Percentiles rank a stretch among this genome's conserved stretches.
phyloP scores from a whole-genome alignment of 176 grass and related monocot genomes.

The Leersia perrieri region DNA sequence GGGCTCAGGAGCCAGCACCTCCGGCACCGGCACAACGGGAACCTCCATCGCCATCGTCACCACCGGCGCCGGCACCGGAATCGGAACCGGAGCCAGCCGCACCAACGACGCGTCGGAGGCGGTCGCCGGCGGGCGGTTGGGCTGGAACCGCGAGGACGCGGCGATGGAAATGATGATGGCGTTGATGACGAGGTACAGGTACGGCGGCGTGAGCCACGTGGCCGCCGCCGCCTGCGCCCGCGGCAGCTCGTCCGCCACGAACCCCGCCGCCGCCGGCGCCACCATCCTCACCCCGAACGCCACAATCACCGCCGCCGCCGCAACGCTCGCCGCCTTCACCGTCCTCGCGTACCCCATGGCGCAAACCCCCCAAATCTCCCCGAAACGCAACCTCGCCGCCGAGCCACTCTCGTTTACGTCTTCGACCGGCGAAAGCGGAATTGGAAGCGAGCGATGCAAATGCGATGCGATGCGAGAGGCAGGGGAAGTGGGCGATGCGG shows the following conservation, averaged over 20 bases:
- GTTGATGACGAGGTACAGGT: constrained; percentile 91
- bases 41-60: not conserved
- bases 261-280: constrained; percentile 41
- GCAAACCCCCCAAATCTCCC: not conserved
- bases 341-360: constrained; percentile 51
- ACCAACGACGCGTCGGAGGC: not conserved
- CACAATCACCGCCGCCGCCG: constrained; percentile 29
- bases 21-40: not conserved
- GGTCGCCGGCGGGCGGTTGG: not conserved
- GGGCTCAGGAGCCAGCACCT: not conserved
- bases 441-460: not conserved
- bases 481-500: constrained; percentile 1
- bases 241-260: constrained; percentile 58
- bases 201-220: constrained; percentile 80
- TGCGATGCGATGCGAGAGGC: not conserved
- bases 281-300: constrained; percentile 42
- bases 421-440: not conserved
- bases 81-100: not conserved
- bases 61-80: not conserved
- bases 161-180: constrained; percentile 95
- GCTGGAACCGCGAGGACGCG: constrained; percentile 73
- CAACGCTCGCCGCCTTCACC: constrained; percentile 35
- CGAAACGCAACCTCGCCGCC: not conserved
- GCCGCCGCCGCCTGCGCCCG: constrained; percentile 38
- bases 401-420: too few species aligned